Percentiles rank a stretch among this genome's conserved stretches.
These are phyloP conservation scores for Rhododendron henanense DNA, from an alignment of 148 eudicot species.

Conservation along the genomic window DNA sequence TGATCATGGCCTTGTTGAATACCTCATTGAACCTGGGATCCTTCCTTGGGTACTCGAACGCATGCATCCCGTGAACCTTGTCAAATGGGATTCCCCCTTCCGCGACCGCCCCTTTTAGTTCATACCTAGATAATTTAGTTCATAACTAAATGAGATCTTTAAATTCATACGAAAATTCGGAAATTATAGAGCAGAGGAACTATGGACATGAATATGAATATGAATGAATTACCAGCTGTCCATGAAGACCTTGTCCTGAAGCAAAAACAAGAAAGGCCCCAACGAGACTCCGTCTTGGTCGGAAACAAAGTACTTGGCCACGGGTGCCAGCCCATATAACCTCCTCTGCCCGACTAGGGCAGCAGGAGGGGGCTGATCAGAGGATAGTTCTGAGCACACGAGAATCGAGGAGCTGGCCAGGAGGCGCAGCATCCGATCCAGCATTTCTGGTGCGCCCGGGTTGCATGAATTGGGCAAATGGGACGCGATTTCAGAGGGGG, in stretches of 20 bases:
- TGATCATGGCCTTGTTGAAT: conserved; percentile 69
- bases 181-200: not conserved
- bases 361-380: not conserved
- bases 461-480: conserved; percentile 12
- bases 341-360: not conserved
- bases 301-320: not conserved
- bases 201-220: not conserved
- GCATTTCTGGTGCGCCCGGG: conserved; percentile 31
- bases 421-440: conserved; percentile 44
- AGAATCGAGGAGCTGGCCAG: conserved; percentile 27
- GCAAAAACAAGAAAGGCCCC: not conserved
- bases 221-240: not conserved
- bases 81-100: conserved; percentile 83
- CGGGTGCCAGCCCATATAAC: not conserved
- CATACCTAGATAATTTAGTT: conserved; percentile 31
- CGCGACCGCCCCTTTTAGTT: conserved; percentile 60
- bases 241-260: not conserved
- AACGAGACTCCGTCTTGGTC: not conserved
- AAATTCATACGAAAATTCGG: too few species aligned
- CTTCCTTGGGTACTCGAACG: conserved; percentile 61
- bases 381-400: not conserved
- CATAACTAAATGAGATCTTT: not conserved
- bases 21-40: conserved; percentile 67
- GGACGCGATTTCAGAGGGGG: conserved; percentile 25
- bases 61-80: conserved; percentile 24